Evolutionary conservation across 2,329 filamentous ascomycete genomes (phyloP).

Genomic region (Sporothrix schenckii): DNA sequence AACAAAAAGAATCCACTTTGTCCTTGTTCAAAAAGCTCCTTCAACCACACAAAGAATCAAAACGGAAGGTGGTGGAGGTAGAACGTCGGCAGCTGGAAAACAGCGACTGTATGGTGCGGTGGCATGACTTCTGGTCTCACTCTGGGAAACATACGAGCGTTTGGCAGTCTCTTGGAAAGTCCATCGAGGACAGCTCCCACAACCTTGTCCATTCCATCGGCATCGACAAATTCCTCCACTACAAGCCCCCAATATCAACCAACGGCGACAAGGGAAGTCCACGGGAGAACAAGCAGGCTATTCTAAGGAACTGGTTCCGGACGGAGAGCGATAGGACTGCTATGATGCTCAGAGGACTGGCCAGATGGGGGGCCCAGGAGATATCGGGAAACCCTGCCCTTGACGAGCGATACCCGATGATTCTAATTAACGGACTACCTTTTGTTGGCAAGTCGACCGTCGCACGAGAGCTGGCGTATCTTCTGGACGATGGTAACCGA

Average conservation of each 20-base stretch:
- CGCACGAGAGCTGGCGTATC: conserved; percentile 20
- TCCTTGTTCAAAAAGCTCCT: too few relatives aligned
- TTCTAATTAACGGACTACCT: conserved; percentile 31
- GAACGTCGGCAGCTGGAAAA: too few relatives aligned
- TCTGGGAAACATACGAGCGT: not conserved
- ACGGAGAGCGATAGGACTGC: not conserved
- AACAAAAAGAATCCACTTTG: too few relatives aligned
- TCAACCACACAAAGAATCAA: not conserved
- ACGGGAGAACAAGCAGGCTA: not conserved
- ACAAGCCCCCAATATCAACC: not conserved
- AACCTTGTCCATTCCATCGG: not conserved
- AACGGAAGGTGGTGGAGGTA: not conserved
- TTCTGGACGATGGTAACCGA: not conserved
- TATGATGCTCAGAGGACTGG: not conserved
- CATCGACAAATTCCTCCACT: not conserved
- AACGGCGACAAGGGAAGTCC: not conserved
- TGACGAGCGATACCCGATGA: not conserved
- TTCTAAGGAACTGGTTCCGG: not conserved
- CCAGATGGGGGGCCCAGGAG: not conserved
- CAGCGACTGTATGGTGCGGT: not conserved
- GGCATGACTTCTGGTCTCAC: not conserved
- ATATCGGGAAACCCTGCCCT: not conserved
- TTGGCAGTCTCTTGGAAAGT: not conserved
- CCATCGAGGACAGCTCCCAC: not conserved
- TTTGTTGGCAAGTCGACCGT: conserved; percentile 32